Percentiles rank a stretch among this genome's conserved stretches.
These are phyloP conservation scores for Meripilus lineatus DNA, from an alignment of 1,284 basidiomycete species.

Conservation along the genomic window DNA sequence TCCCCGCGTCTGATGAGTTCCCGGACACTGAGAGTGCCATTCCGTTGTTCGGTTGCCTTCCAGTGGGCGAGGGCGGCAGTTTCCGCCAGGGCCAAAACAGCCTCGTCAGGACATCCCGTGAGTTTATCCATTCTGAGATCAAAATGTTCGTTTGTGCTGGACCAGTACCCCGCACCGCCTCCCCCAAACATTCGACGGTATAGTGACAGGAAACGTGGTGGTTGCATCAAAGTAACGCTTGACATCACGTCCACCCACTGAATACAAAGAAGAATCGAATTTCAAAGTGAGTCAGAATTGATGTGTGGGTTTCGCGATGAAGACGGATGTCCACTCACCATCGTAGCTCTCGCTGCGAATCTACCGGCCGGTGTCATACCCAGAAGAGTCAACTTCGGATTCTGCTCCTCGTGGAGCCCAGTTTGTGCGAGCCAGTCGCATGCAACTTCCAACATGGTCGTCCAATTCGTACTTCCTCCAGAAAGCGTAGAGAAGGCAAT, in stretches of 20 bases:
- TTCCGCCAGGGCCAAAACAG: slow-evolving; percentile 71
- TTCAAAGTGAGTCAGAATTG: not conserved
- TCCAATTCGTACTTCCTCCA: slow-evolving; percentile 63
- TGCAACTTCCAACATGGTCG: slow-evolving; percentile 55
- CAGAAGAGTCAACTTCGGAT: slow-evolving; percentile 53
- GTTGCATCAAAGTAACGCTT: slow-evolving; percentile 52
- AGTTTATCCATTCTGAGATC: slow-evolving; percentile 57
- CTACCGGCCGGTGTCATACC: slow-evolving; percentile 47
- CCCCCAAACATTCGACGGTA: slow-evolving; percentile 55
- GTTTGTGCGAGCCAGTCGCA: slow-evolving; percentile 69
- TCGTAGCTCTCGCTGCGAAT: slow-evolving; percentile 60
- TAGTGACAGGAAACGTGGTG: slow-evolving; percentile 61
- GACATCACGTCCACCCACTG: slow-evolving; percentile 77
- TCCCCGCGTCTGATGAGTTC: slow-evolving; percentile 66
- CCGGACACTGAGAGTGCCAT: slow-evolving; percentile 60
- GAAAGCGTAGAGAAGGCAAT: slow-evolving; percentile 65
- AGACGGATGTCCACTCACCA: slow-evolving; percentile 44
- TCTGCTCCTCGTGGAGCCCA: slow-evolving; percentile 54
- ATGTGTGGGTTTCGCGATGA: not conserved
- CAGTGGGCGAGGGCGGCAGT: slow-evolving; percentile 70
- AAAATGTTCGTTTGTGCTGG: slow-evolving; percentile 22
- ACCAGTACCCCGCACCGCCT: slow-evolving; percentile 33
- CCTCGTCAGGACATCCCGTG: slow-evolving; percentile 71
- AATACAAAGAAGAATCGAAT: slow-evolving; percentile 10
- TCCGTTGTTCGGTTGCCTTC: slow-evolving; percentile 58